Conservation (phyloP, 805 yeast species). For the Isabelozyma rhagii region DNA sequence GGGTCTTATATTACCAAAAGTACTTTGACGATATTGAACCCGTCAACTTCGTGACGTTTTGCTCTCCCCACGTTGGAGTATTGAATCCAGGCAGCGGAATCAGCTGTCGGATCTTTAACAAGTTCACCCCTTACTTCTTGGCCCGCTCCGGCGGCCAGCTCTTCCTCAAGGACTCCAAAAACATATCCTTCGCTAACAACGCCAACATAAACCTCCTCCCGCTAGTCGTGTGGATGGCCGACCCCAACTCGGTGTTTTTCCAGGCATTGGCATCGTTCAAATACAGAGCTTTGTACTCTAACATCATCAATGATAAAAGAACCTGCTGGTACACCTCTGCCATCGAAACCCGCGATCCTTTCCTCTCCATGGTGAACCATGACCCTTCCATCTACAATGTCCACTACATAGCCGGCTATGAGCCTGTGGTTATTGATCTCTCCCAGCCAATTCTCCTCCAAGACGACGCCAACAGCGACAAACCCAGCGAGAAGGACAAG, state of each 20-base stretch:
- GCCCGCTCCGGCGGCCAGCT: conserved; percentile 75
- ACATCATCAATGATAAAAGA: conserved; percentile 75
- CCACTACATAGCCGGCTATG: conserved; percentile 49
- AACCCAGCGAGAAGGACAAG: neutral
- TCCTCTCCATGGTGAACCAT: conserved; percentile 45
- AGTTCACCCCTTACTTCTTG: conserved; percentile 58
- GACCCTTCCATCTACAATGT: conserved; percentile 36
- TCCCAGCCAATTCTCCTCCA: conserved; percentile 36
- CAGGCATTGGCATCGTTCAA: conserved; percentile 54
- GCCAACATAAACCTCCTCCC: conserved; percentile 36
- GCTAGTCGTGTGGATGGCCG: conserved; percentile 63
- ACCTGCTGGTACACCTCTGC: conserved; percentile 84
- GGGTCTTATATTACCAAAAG: conserved; percentile 50
- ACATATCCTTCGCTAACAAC: neutral
- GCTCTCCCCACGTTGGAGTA: conserved; percentile 67
- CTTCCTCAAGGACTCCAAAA: conserved; percentile 47
- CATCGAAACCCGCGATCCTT: conserved; percentile 61
- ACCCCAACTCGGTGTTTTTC: conserved; percentile 56
- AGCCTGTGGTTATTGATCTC: conserved; percentile 55
- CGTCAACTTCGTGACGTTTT: conserved; percentile 49
- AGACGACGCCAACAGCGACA: neutral
- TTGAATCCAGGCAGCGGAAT: conserved; percentile 46
- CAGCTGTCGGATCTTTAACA: conserved; percentile 56
- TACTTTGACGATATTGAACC: conserved; percentile 56
- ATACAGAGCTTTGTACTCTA: conserved; percentile 62